Conservation (phyloP, 495 filamentous ascomycete species). For the Hyaloscypha bicolor region DNA sequence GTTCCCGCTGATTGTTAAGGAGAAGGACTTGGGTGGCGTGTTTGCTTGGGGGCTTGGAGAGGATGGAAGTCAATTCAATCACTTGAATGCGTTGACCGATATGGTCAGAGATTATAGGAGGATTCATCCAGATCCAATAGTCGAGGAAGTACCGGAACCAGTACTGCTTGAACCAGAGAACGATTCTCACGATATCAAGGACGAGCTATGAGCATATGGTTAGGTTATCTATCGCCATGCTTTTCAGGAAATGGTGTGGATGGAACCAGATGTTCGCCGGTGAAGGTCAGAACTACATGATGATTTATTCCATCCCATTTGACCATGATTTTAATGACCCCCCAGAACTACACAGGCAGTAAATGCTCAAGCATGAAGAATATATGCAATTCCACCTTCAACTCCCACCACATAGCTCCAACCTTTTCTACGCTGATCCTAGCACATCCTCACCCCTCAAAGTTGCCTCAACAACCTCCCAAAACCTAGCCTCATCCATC, state of each 20-base stretch:
- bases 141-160: background rate
- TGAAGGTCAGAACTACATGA: background rate
- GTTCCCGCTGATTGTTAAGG: conserved; percentile 60
- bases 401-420: background rate
- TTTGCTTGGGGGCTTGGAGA: conserved; percentile 78
- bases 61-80: conserved; percentile 61
- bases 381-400: background rate
- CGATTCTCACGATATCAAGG: background rate
- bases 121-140: background rate
- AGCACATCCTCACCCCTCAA: background rate
- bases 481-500: conserved; percentile 43
- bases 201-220: background rate
- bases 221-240: background rate
- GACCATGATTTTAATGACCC: too few species aligned
- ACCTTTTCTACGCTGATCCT: background rate
- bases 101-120: background rate
- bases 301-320: too few species aligned
- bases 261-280: background rate
- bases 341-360: too few species aligned
- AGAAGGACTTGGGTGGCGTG: conserved; percentile 64
- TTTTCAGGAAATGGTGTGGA: background rate
- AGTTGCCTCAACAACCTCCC: conserved; percentile 40
- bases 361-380: background rate
- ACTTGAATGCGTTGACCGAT: conserved; percentile 58
- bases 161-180: background rate